Conservation (phyloP, 352 stramenopile genomes). For the Phytophthora sp. region DNA sequence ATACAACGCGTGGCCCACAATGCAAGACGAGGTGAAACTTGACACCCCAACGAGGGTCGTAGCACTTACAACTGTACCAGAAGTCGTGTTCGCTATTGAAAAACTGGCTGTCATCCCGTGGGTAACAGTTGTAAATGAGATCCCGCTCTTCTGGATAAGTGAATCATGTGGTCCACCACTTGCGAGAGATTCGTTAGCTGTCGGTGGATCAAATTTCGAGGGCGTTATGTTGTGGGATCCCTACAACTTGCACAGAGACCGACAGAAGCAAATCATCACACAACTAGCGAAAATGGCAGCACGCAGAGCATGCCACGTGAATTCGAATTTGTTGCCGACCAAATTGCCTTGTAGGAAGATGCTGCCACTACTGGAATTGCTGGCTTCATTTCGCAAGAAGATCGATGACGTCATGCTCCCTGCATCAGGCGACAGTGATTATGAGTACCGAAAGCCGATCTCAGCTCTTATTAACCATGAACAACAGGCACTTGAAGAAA, state of each 20-base stretch:
- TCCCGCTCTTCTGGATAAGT: conserved; percentile 21
- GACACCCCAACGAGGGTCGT: neutral
- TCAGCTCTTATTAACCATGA: conserved; percentile 34
- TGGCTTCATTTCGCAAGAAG: conserved; percentile 13
- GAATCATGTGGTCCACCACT: conserved; percentile 18
- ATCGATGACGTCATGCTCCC: conserved; percentile 1
- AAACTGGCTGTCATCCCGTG: conserved; percentile 34
- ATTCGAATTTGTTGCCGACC: neutral
- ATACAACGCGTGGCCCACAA: conserved; percentile 20
- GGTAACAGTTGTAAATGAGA: conserved; percentile 18
- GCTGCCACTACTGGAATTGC: conserved; percentile 5
- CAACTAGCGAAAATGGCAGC: conserved; percentile 14
- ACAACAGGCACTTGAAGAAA: conserved; percentile 20
- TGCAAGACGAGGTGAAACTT: neutral
- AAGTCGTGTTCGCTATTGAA: conserved; percentile 13
- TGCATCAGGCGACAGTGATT: neutral
- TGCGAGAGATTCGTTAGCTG: conserved; percentile 5
- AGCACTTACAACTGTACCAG: conserved; percentile 30
- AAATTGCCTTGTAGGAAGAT: neutral
- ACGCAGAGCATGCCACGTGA: conserved; percentile 13
- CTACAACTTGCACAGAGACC: conserved; percentile 11
- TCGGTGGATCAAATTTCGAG: neutral
- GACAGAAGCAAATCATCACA: neutral
- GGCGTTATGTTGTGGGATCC: conserved; percentile 20
- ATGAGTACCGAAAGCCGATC: conserved; percentile 44